Base-by-base conservation (phyloP, 2,329 filamentous ascomycete genomes). In the Orbilia oligospora region DNA sequence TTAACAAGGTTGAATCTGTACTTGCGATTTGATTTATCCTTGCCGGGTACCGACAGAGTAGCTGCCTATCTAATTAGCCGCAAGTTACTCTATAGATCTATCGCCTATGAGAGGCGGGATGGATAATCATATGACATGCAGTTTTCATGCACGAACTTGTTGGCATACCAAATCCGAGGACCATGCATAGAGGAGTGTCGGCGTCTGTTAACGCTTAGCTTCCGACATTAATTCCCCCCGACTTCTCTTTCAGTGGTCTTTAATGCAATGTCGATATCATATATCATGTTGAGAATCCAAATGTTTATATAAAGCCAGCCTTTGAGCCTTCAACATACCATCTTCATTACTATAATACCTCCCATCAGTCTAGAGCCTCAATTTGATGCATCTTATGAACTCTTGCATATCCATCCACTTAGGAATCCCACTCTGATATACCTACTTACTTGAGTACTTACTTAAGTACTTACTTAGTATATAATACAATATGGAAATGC, bases 131-230 rank as follows among this genome's bases (percentile, higher is more conserved):
- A 18, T 36, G 51, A 14, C n/a, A 9, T 36, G 51, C 51, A 30
- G 27, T 18, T 10, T 38, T n/a, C 8, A 61, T 41, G 33, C 33
- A 61, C 16, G 38, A 36, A 36, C 33, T 36, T 12, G 33, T 9
- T 36, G 33, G 33, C 33, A 36, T 1, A 12, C 33, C 33, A 36
- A 36, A 8, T 1, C 33, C 1, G 2, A 9, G 5, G 8, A 36
- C 33, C 33, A 1, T 1, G 38, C 6, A 30, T 6, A 30, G 6
- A 30, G 6, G 27, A 30, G 27, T 3, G 5, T 61, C 56, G 56
- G 56, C 22, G 36, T 24, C 12, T 61, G 44, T 44, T 61, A 20
- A 61, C 36, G 56, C 56, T 61, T 61, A 61, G 56, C 56, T 61
- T 44, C 56, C 56, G 56, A 44, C n/a, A 8, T 44, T 58, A n/a